These are phyloP conservation scores for Omphalotus guepiniiformis DNA, from an alignment of 768 basidiomycete genomes.

Conservation along the genomic window DNA sequence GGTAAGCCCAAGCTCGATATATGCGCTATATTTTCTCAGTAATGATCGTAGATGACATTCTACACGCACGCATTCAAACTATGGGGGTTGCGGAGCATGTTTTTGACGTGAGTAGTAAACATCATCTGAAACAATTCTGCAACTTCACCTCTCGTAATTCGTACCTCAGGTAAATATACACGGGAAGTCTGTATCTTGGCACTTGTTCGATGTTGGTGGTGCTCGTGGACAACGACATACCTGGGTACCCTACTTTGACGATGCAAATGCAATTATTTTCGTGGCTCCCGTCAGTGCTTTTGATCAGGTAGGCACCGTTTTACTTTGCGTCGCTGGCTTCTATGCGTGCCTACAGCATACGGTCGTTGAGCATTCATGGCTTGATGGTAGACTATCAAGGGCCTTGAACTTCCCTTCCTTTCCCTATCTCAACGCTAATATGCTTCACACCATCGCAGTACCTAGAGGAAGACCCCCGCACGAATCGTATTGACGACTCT, in stretches of 20 bases:
- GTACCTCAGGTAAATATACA: constrained; percentile 45
- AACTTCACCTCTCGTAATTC: not conserved
- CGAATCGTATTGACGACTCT: constrained; percentile 84
- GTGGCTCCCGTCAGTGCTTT: constrained; percentile 77
- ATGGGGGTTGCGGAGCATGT: constrained; percentile 85
- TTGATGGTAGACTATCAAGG: not conserved
- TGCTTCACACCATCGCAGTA: constrained; percentile 43
- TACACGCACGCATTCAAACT: constrained; percentile 87
- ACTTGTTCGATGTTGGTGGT: constrained; percentile 69
- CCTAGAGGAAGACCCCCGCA: constrained; percentile 80
- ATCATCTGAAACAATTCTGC: not conserved
- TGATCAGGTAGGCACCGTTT: constrained; percentile 50
- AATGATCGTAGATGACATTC: constrained; percentile 62
- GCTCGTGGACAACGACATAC: constrained; percentile 69
- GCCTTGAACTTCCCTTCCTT: constrained; percentile 2
- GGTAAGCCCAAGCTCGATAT: constrained; percentile 36
- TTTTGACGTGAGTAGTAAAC: constrained; percentile 55
- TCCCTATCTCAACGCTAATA: constrained; percentile 5
- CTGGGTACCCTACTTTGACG: constrained; percentile 77
- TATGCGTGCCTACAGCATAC: not conserved
- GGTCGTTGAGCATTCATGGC: no score
- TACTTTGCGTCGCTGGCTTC: constrained; percentile 2
- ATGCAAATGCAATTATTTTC: constrained; percentile 78
- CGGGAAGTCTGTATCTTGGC: constrained; percentile 72
- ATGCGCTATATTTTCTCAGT: constrained; percentile 26